Base-by-base conservation (phyloP, 495 filamentous ascomycete genomes). In the Trichoderma orchidacearum region DNA sequence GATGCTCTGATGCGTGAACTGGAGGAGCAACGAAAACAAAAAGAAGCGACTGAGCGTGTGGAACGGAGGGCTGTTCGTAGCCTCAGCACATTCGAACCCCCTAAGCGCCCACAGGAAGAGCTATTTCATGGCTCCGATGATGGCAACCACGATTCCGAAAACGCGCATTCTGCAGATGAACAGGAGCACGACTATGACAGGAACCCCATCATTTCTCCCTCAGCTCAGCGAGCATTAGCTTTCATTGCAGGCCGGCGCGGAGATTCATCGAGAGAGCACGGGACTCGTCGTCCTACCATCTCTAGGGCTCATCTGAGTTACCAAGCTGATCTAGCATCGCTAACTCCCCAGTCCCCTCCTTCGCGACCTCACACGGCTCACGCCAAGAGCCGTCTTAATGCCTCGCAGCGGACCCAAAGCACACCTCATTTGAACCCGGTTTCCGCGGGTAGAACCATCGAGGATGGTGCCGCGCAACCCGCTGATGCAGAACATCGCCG, bases 1-100 rank as follows among this genome's bases (percentile, higher is more conserved):
- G 80, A 82, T 53, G 79, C 80, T 3, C 59, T 82, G 50, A 82
- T 82, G 80, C 60, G 69, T 18, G 76, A 81, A 55, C 64, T 67
- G 29, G 80, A 82, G 9, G 70, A 74, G 58, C 75, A 69, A 41
- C 68, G 68, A 51, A 68, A 54, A 61, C 63, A 58, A n/a, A 61
- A 48, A 30, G 48, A 57, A 28, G 59, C 60, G 13, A 56, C 58
- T 72, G 69, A 57, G 74, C 74, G 3, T 74, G 70, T 12, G 62
- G 78, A 82, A 27, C 59, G 32, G 67, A 66, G 15, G 65, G 62
- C 53, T 62, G 62, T 55, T n/a, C 53, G 53, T n/a, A n/a, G n/a
- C n/a, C n/a, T n/a, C 21, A 55, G 30, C 11, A 35, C 53, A 6
- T 55, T 30, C 18, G 30, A 55, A n/a, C 30, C 53, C 11, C 13